Base-by-base conservation (phyloP, 306 rosid species). In the Quercus mongolica region DNA sequence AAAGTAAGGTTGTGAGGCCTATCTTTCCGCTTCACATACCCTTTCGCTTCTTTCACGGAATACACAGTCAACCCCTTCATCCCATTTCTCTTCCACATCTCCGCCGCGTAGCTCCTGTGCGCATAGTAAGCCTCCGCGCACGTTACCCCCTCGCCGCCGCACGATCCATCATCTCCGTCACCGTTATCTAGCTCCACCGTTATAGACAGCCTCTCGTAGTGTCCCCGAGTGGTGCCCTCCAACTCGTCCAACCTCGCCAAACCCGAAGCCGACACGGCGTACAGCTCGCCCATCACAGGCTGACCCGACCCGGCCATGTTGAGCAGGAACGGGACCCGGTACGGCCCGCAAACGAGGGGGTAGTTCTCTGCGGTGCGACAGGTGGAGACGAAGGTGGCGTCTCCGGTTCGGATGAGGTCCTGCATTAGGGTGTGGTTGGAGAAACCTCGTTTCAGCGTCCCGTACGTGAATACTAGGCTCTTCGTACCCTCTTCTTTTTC, bases 331-430 rank as follows among this genome's bases (percentile, higher is more conserved):
- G 96, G 96, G n/a, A 92, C 96, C 3, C 85, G 77, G 83, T 88
- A 89, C 33, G 97, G 92, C 19, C 98, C 98, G 35, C 94, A 92
- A 3, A 92, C 92, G 46, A 89, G 94, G 0, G 97, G 97, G 70
- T 81, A 88, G 0, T 56, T 74, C 51, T 20, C 79, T 7, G 77
- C 31, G 56, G 94, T 90, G 7, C 84, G 82, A 87, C 64, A 87
- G 76, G 23, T 79, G 72, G 94, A 85, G 75, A 86, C 8, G 85
- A 92, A 90, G 14, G 86, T 74, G 3, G 96, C 91, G 82, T 94
- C 96, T 49, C 92, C 93, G 23, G 86, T 46, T 51, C 73, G 83
- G 15, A 87, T 88, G 26, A 92, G 92, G 38, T 92, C 94, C 63
- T 90, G 91, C 71, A 88, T 88, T 7, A 94, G 85, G 1, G 73